A percentile compares a stretch with the other conserved stretches of the same genome.
Evolutionary conservation across 169 alveolate genomes (phyloP).

Genomic region (Cardiosporidium cionae): DNA sequence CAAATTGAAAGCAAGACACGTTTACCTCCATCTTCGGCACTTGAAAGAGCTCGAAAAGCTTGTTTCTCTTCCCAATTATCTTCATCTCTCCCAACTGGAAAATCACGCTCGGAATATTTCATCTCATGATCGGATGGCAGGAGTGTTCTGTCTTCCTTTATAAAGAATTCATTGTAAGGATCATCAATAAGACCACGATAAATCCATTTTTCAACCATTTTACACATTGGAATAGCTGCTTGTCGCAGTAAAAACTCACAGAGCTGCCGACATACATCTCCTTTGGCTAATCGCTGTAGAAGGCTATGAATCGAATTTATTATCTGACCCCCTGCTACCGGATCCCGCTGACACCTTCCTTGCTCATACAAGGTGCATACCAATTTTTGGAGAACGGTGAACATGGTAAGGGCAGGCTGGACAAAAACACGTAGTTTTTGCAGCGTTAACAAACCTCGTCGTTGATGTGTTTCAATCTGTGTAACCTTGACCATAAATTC

Average conservation of each 20-base stretch:
- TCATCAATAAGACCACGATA: background rate
- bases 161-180: background rate
- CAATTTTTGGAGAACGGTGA: background rate
- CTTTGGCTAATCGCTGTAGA: background rate
- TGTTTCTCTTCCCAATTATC: background rate
- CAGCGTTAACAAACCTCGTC: background rate
- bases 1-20: too few species aligned
- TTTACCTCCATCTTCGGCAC: background rate
- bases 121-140: too few species aligned
- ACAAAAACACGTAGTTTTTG: background rate
- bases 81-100: too few species aligned
- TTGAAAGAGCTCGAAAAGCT: background rate
- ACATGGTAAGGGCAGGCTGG: background rate
- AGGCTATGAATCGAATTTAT: background rate
- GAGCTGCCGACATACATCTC: background rate
- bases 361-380: background rate
- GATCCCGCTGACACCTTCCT: too few species aligned
- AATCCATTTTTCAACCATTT: background rate
- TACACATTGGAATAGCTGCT: background rate
- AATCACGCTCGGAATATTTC: too few species aligned
- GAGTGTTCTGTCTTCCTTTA: too few species aligned
- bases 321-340: too few species aligned
- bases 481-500: background rate
- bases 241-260: background rate
- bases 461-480: background rate